Base-by-base conservation (phyloP, 495 filamentous ascomycete species). In the Hyaloscypha bicolor region DNA sequence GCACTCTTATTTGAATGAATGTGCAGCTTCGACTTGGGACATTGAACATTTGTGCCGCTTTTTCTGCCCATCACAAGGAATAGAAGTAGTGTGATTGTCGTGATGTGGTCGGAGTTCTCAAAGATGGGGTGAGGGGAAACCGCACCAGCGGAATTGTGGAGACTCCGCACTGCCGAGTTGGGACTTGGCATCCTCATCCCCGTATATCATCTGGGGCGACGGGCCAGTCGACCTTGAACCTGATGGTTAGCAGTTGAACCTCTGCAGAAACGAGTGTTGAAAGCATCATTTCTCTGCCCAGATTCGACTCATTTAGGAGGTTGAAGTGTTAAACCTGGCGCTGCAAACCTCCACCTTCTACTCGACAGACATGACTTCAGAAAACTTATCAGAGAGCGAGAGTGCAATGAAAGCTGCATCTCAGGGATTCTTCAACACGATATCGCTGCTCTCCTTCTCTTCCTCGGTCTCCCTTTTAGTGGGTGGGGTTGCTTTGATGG, bases 121-220 rank as follows among this genome's bases (percentile, higher is more conserved):
- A 48, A 48, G 42, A 48, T 48, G 42, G 42, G 42, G 42, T 48
- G 42, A 48, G 42, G 42, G 42, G 42, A 48, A 48, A 48, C 16
- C 9, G 42, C 42, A 12, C 42, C 42, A 48, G 16, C 9, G 9
- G 35, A 37, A 37, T 19, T 16, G 42, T 48, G 16, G 42, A 12
- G 42, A 16, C 4, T 48, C 42, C 42, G 42, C 16, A 48, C 4
- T 19, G 4, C 42, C 42, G 42, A 48, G 42, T 19, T 19, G 16
- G 42, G 11, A 48, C 9, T 48, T 37, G 35, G 42, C 42, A 48
- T 8, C 11, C 9, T 19, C 42, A 16, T 14, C 6, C 8, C 8
- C 6, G 35, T 0, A 37, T 12, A 37, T 12, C 35, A 8, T 48
- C 42, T 4, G 16, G 16, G 16, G 4, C 42, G 16, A 48, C 42